phyloP scores from a whole-genome alignment of 2,329 filamentous ascomycete species.

The Penicillium brasilianum region DNA sequence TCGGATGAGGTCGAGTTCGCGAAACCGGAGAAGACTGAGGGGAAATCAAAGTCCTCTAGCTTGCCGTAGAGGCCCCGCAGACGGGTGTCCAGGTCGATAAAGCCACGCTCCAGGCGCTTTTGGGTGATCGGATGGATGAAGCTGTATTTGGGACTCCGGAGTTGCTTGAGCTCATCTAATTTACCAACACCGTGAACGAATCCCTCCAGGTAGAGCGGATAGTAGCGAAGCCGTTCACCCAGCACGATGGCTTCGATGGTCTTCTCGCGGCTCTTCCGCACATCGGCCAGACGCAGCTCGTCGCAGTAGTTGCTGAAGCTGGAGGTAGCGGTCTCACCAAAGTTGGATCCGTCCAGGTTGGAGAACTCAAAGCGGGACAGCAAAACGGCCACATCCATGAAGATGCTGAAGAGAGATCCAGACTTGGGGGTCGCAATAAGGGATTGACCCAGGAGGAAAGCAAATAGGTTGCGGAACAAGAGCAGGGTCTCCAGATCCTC shows the following conservation, averaged over 20 bases:
- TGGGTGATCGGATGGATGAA: constrained; percentile 73
- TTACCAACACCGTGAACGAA: constrained; percentile 92
- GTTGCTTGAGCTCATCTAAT: constrained; percentile 71
- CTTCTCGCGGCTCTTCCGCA: constrained; percentile 81
- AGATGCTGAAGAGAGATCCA: constrained; percentile 63
- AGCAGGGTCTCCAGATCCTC: constrained; percentile 63
- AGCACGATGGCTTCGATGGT: constrained; percentile 88
- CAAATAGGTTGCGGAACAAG: constrained; percentile 67
- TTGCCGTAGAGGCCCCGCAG: constrained; percentile 72
- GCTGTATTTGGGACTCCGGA: constrained; percentile 71
- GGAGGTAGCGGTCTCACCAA: constrained; percentile 62
- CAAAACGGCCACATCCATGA: constrained; percentile 64
- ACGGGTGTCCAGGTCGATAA: constrained; percentile 76
- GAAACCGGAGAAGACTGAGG: constrained; percentile 83
- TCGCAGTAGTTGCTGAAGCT: constrained; percentile 69
- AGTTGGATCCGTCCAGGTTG: constrained; percentile 67
- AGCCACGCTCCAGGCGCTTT: constrained; percentile 79
- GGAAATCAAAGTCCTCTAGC: constrained; percentile 89
- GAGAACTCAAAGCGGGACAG: constrained; percentile 64
- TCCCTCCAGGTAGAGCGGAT: constrained; percentile 84
- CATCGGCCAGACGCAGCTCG: constrained; percentile 76
- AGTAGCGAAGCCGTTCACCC: constrained; percentile 82
- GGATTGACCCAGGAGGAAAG: constrained; percentile 66
- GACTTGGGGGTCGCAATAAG: constrained; percentile 63
- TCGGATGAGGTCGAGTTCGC: constrained; percentile 79